Base-by-base conservation (phyloP, 768 basidiomycete species). In the Infundibulicybe gibba region DNA sequence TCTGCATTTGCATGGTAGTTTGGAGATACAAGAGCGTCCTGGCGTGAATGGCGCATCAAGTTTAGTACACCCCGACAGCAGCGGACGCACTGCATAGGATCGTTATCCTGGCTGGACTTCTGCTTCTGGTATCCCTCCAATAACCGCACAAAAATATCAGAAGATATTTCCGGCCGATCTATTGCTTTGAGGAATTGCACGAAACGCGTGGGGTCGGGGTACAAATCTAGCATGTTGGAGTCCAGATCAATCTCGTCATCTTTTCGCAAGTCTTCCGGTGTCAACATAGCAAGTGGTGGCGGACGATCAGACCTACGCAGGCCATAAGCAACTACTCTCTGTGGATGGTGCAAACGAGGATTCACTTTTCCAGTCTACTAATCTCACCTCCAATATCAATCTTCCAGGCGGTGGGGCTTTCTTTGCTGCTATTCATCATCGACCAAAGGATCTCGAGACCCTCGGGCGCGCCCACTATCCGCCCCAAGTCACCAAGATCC, bases 1-100 rank as follows among this genome's bases (percentile, higher is more conserved):
- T 72, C 60, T 94, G 89, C 73, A 97, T 86, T 55, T 87, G 81
- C 50, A 93, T 72, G 31, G 91, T 80, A 32, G 95, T 70, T 58
- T 94, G 91, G 17, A 95, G 74, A 53, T 82, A 81, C 5, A 88
- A 70, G 31, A 97, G 57, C 0, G 81, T 78, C 50, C 88, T 90
- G 17, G 30, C 17, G 20, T 46, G 19, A 44, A 19, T 49, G 49
- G 31, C 5, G 41, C 43, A 32, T 13, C 11, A 16, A 16, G 14
- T 30, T 11, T 11, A 31, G 41, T 16, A 25, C 35, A 32, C 41
- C 5, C 13, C 13, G 19, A n/a, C 12, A 2, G n/a, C 6, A 40
- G 11, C 6, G 5, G 21, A 53, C 67, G 45, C 40, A 85, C 85
- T 70, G 70, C 34, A 81, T 64, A 6, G 83, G 78, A 58, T 85